phyloP scores from a whole-genome alignment of 345 rosid species.

The Syzygium jambos region DNA sequence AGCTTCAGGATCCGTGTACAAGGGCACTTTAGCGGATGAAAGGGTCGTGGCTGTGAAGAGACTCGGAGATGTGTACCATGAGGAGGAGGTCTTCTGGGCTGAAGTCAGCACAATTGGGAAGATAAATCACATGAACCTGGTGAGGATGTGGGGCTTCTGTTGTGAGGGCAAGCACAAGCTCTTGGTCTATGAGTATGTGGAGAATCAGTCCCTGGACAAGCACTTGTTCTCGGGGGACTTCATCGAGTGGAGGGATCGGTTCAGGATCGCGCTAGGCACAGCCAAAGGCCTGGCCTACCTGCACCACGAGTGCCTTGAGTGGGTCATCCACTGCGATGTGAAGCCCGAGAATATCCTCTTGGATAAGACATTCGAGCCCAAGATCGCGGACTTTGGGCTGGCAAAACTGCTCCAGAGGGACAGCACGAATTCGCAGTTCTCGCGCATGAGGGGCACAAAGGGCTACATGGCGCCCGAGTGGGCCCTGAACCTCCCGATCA shows the following conservation, averaged over 20 bases:
- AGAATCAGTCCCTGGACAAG: conserved; percentile 38
- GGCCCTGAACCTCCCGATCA: conserved; percentile 27
- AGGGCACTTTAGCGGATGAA: conserved; percentile 28
- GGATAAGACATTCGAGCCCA: conserved; percentile 35
- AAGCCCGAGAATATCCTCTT: conserved; percentile 55
- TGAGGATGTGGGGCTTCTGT: conserved; percentile 47
- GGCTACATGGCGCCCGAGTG: conserved; percentile 37
- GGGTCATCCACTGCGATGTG: conserved; percentile 52
- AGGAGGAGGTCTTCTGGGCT: conserved; percentile 41
- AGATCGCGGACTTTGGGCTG: conserved; percentile 45
- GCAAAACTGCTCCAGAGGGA: conserved; percentile 33
- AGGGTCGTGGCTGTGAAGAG: conserved; percentile 42
- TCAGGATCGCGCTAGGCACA: conserved; percentile 46
- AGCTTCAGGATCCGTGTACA: conserved; percentile 41
- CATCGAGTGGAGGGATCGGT: conserved; percentile 42
- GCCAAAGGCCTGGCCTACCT: conserved; percentile 50
- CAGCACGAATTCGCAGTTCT: not conserved
- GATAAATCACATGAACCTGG: conserved; percentile 50
- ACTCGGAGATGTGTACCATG: conserved; percentile 27
- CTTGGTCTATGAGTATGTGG: conserved; percentile 37
- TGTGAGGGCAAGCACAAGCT: conserved; percentile 27
- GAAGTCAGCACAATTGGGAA: conserved; percentile 41
- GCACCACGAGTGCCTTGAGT: conserved; percentile 55
- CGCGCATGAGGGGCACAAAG: conserved; percentile 24
- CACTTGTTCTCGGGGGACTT: conserved; percentile 20